Evolutionary conservation across 2,329 filamentous ascomycete species (phyloP).

Genomic region (Ophiostoma tasmaniense): DNA sequence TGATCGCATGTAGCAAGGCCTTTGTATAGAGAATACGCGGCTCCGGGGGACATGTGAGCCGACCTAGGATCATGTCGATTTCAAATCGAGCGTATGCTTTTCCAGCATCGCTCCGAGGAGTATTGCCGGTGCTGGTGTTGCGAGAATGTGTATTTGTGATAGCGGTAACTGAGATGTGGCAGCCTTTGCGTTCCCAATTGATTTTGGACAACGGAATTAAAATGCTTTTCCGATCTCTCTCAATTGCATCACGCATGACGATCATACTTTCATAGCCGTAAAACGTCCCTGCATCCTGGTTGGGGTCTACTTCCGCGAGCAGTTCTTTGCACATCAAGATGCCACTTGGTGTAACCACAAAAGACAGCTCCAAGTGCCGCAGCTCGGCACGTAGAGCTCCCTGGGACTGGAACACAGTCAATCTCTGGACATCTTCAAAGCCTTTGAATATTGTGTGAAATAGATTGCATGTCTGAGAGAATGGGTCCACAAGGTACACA

Average conservation of each 20-base stretch:
- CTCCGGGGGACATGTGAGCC: constrained; percentile 50
- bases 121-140: constrained; percentile 22
- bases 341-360: constrained; percentile 37
- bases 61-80: constrained; percentile 46
- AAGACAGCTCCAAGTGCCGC: constrained; percentile 43
- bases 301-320: constrained; percentile 40
- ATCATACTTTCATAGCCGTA: constrained; percentile 53
- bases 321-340: constrained; percentile 43
- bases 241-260: constrained; percentile 40
- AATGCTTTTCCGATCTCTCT: constrained; percentile 37
- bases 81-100: constrained; percentile 41
- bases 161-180: constrained; percentile 36
- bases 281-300: constrained; percentile 52
- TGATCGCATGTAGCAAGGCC: constrained; percentile 51
- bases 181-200: constrained; percentile 24
- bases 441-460: constrained; percentile 38
- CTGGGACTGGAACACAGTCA: constrained; percentile 39
- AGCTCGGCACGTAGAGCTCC: constrained; percentile 38
- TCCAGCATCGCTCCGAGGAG: neutral
- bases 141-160: constrained; percentile 10
- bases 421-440: constrained; percentile 38
- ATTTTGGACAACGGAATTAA: constrained; percentile 43
- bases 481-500: constrained; percentile 40
- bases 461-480: constrained; percentile 31
- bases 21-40: constrained; percentile 47